Evolutionary conservation across 306 rosid genomes (phyloP).

Genomic region (Ammopiptanthus mongolicus): DNA sequence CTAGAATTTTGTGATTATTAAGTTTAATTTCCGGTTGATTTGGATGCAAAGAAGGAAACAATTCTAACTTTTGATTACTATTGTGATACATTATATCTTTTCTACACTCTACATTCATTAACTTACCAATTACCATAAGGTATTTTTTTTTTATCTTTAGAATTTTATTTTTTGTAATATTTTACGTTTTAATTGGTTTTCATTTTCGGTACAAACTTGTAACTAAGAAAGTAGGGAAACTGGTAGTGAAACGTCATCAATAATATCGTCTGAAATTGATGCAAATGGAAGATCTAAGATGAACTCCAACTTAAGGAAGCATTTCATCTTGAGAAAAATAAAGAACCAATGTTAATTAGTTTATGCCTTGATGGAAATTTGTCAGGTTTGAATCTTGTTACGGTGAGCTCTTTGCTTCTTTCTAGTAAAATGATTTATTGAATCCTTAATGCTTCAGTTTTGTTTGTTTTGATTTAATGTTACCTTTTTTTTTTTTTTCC

Average conservation of each 20-base stretch:
- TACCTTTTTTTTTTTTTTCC: background rate
- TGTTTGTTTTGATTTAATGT: background rate
- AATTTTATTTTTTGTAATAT: background rate
- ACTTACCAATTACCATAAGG: conserved; percentile 57
- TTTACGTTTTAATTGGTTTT: background rate
- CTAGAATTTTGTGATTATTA: background rate
- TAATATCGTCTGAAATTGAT: conserved; percentile 59
- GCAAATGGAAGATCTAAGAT: conserved; percentile 27
- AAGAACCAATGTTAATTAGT: conserved; percentile 72
- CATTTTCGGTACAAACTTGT: background rate
- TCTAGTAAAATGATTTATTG: background rate
- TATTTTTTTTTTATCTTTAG: background rate
- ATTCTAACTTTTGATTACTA: conserved; percentile 41
- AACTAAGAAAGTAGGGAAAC: conserved; percentile 27
- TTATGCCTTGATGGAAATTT: conserved; percentile 70
- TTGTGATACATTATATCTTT: conserved; percentile 49
- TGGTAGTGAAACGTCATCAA: conserved; percentile 57
- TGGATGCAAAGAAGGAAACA: no score
- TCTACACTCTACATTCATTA: conserved; percentile 56
- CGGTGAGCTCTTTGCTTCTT: conserved; percentile 39
- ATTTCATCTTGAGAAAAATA: background rate
- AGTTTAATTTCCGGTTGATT: conserved; percentile 29
- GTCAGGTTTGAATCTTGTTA: conserved; percentile 57
- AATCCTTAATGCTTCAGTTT: background rate
- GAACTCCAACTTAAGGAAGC: conserved; percentile 19